Percentiles rank a stretch among this genome's conserved stretches.
Evolutionary conservation across 345 rosid genomes (phyloP).

Genomic region (Eucalyptus albens): DNA sequence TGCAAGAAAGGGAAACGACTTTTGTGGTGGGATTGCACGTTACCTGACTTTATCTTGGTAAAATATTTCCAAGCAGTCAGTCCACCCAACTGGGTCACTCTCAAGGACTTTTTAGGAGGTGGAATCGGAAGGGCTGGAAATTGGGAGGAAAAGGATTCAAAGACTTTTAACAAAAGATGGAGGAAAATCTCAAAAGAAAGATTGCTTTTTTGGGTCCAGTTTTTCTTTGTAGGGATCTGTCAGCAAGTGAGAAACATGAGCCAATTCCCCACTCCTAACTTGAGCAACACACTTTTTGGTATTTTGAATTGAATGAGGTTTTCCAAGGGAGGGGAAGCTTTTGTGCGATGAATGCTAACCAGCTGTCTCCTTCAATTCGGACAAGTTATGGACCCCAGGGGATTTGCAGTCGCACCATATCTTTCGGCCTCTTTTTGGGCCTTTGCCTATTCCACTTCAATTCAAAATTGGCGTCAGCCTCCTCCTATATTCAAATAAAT

Average conservation of each 20-base stretch:
- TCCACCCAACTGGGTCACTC: slow-evolving; percentile 11
- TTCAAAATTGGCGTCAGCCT: background rate
- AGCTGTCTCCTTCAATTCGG: slow-evolving; percentile 27
- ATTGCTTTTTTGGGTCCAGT: background rate
- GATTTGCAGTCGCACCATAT: background rate
- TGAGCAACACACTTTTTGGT: background rate
- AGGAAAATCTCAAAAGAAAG: background rate
- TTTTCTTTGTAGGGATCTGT: background rate
- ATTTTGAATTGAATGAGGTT: background rate
- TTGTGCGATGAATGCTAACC: background rate
- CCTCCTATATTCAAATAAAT: background rate
- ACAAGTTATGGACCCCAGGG: slow-evolving; percentile 3
- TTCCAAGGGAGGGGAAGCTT: background rate
- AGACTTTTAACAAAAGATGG: background rate
- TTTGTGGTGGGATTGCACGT: slow-evolving; percentile 18
- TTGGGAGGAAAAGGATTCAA: background rate
- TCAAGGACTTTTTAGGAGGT: slow-evolving; percentile 20
- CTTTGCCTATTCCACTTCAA: background rate
- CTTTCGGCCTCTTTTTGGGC: background rate
- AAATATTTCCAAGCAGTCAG: background rate
- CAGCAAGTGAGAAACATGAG: background rate
- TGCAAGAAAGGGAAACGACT: slow-evolving; percentile 28
- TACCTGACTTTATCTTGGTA: background rate
- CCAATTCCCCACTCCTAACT: background rate
- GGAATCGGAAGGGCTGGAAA: background rate